phyloP scores from a whole-genome alignment of 345 rosid genomes.

The Citrus glauca region DNA sequence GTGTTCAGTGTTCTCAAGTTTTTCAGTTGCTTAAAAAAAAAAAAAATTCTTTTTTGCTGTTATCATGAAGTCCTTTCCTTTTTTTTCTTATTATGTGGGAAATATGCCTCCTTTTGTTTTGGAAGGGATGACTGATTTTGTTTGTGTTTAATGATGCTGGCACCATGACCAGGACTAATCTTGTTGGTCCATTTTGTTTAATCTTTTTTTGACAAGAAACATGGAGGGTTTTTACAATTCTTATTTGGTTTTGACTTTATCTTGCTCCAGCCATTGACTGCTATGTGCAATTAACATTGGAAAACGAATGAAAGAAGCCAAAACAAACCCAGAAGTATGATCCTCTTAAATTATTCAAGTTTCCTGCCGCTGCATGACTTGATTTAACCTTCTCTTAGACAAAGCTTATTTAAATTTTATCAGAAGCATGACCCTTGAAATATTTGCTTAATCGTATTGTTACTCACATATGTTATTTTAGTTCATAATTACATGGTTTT shows the following conservation, averaged over 20 bases:
- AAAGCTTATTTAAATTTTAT: background rate
- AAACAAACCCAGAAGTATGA: background rate
- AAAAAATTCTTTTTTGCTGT: too few species aligned
- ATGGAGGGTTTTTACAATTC: background rate
- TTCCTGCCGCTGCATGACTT: background rate
- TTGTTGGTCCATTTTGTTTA: background rate
- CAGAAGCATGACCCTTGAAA: background rate
- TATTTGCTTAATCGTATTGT: background rate
- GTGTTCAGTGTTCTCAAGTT: background rate
- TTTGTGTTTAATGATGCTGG: background rate
- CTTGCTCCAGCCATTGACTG: too few species aligned
- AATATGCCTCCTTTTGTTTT: background rate
- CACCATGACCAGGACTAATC: background rate
- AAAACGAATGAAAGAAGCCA: background rate
- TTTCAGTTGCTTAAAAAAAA: background rate
- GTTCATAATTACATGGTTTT: background rate
- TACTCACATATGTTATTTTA: background rate
- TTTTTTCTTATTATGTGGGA: background rate
- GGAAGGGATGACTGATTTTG: background rate
- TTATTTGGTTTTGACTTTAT: background rate
- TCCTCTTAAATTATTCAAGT: background rate
- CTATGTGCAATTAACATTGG: background rate
- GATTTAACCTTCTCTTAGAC: background rate
- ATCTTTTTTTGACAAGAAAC: conserved; percentile 1
- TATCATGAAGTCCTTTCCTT: too few species aligned